phyloP scores from a whole-genome alignment of 148 eudicot species.

The Gaultheria prostrata region DNA sequence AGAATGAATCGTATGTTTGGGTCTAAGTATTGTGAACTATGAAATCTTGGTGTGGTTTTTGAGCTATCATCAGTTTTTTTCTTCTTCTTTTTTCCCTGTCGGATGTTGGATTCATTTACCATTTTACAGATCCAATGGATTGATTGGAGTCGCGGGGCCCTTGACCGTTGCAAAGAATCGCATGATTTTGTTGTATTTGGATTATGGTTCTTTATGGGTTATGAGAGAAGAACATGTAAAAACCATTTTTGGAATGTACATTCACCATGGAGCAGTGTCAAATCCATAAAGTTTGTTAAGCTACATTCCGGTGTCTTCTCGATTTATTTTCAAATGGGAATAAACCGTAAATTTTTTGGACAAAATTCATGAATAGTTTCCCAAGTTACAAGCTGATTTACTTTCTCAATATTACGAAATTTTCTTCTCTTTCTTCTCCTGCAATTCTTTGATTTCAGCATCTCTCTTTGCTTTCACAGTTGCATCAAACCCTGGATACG shows the following conservation, averaged over 20 bases:
- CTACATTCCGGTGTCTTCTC: neutral
- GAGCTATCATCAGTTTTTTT: too few species aligned
- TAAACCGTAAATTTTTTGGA: neutral
- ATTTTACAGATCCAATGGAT: too few species aligned
- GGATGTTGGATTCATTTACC: too few species aligned
- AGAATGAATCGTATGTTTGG: neutral
- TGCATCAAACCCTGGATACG: conserved; percentile 71
- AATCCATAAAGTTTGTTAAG: too few species aligned
- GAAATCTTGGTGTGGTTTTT: too few species aligned
- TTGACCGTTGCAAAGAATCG: too few species aligned
- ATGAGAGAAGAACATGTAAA: neutral
- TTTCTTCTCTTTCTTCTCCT: conserved; percentile 64
- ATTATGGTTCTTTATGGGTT: too few species aligned
- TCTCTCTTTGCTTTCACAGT: conserved; percentile 55
- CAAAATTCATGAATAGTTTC: neutral
- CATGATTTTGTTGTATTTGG: too few species aligned
- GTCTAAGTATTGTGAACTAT: too few species aligned
- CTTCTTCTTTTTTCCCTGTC: too few species aligned
- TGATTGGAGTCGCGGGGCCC: too few species aligned
- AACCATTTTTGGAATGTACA: neutral
- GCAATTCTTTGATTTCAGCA: conserved; percentile 59
- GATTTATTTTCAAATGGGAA: neutral
- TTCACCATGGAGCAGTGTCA: too few species aligned
- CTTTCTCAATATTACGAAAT: neutral
- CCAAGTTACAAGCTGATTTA: neutral